These are phyloP conservation scores for Pisolithus microcarpus DNA, from an alignment of 768 basidiomycete species.

Conservation along the genomic window DNA sequence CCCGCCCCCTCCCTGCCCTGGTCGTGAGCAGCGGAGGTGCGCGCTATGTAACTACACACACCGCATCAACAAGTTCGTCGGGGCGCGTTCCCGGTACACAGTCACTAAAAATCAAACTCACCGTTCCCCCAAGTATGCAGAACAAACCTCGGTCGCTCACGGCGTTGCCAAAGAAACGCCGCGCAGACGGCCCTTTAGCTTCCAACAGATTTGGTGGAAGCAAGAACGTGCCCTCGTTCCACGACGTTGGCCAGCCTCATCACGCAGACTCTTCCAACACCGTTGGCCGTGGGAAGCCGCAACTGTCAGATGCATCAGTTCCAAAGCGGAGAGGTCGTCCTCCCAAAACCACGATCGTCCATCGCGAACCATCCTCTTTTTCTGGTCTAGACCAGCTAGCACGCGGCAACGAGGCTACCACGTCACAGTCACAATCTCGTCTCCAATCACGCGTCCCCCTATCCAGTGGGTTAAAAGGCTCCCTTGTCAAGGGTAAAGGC, in stretches of 20 bases:
- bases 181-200: conserved; percentile 20
- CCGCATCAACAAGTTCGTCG: conserved; percentile 31
- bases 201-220: conserved; percentile 33
- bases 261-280: conserved; percentile 18
- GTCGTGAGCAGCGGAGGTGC: conserved; percentile 27
- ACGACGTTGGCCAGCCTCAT: conserved; percentile 7
- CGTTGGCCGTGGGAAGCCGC: conserved; percentile 20
- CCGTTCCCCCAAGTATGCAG: conserved; percentile 51
- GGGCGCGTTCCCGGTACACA: conserved; percentile 22
- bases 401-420: conserved; percentile 28
- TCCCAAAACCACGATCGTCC: conserved; percentile 38
- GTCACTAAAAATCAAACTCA: conserved; percentile 66
- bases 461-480: conserved; percentile 18
- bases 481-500: conserved; percentile 13
- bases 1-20: conserved; percentile 27
- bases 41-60: conserved; percentile 32
- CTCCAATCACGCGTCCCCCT: conserved; percentile 19
- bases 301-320: conserved; percentile 8
- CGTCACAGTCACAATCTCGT: conserved; percentile 32
- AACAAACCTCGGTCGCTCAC: conserved; percentile 32
- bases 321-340: conserved; percentile 53
- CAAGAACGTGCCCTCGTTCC: conserved; percentile 12
- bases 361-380: conserved; percentile 19
- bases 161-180: conserved; percentile 25
- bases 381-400: conserved; percentile 16